Percentiles rank a stretch among this genome's conserved stretches.
Evolutionary conservation across 495 filamentous ascomycete species (phyloP).

Genomic region (Pyrenopolyporus hunteri): DNA sequence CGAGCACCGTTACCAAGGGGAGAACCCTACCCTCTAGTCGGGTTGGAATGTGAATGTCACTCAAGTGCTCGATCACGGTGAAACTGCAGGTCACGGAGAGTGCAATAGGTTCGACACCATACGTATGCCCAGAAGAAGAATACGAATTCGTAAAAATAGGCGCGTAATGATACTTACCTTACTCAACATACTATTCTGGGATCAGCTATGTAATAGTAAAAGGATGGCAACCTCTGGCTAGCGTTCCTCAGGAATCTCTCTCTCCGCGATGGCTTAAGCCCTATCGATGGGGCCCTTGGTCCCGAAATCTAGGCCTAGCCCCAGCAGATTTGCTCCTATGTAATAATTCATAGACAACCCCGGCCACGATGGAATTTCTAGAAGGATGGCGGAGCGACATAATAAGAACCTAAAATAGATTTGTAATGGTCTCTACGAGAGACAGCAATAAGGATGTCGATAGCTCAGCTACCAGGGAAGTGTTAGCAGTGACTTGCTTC

Average conservation of each 20-base stretch:
- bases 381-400: slow-evolving; percentile 13
- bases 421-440: not conserved
- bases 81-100: not conserved
- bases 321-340: slow-evolving; percentile 1
- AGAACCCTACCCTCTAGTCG: not conserved
- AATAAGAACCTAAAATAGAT: slow-evolving; percentile 29
- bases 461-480: too few species aligned
- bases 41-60: not conserved
- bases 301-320: slow-evolving; percentile 2
- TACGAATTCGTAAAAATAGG: not conserved
- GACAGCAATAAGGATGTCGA: too few species aligned
- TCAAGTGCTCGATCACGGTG: slow-evolving; percentile 7
- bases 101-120: not conserved
- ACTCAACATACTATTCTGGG: too few species aligned
- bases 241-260: slow-evolving; percentile 3
- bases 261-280: slow-evolving; percentile 7
- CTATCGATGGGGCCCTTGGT: slow-evolving; percentile 12
- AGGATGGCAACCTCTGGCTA: too few species aligned
- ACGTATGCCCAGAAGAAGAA: not conserved
- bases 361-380: slow-evolving; percentile 17
- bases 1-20: not conserved
- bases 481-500: too few species aligned
- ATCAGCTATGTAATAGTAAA: too few species aligned
- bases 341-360: slow-evolving; percentile 12
- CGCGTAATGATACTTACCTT: slow-evolving; percentile 7